phyloP scores from a whole-genome alignment of 1,284 basidiomycete species.

The Cystobasidium slooffiae region DNA sequence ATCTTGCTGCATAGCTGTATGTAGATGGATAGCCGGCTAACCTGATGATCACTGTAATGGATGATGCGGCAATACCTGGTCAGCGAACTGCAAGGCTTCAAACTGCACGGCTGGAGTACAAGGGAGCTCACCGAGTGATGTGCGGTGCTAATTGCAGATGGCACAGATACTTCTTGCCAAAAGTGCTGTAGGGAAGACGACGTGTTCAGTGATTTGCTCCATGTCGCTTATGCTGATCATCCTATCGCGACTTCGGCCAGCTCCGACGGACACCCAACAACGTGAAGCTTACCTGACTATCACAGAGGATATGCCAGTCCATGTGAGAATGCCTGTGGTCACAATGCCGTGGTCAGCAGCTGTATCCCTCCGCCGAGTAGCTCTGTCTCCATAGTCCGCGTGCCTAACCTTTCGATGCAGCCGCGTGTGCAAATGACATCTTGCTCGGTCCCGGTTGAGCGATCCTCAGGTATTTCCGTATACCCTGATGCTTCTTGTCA shows the following conservation, averaged over 20 bases:
- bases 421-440: conserved; percentile 63
- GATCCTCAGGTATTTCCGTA: no score
- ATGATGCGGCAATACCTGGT: not conserved
- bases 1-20: not conserved
- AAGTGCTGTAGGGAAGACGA: conserved; percentile 51
- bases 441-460: not conserved
- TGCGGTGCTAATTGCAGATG: conserved; percentile 68
- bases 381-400: not conserved
- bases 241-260: no score
- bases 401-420: conserved; percentile 73
- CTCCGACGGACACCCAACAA: no score
- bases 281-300: conserved; percentile 63
- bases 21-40: conserved; percentile 46
- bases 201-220: no score
- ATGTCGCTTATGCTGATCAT: no score
- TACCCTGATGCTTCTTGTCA: no score
- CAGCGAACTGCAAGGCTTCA: not conserved
- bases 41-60: conserved; percentile 56
- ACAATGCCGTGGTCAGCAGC: not conserved
- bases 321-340: conserved; percentile 72
- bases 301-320: conserved; percentile 70
- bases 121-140: conserved; percentile 53
- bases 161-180: conserved; percentile 83
- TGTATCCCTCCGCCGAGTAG: not conserved
- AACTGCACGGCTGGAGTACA: not conserved